Evolutionary conservation across 1,139 yeast genomes (phyloP), one percentile per base, ranked within the genome.

Genomic region (Saccharomyces pastorianus): DNA sequence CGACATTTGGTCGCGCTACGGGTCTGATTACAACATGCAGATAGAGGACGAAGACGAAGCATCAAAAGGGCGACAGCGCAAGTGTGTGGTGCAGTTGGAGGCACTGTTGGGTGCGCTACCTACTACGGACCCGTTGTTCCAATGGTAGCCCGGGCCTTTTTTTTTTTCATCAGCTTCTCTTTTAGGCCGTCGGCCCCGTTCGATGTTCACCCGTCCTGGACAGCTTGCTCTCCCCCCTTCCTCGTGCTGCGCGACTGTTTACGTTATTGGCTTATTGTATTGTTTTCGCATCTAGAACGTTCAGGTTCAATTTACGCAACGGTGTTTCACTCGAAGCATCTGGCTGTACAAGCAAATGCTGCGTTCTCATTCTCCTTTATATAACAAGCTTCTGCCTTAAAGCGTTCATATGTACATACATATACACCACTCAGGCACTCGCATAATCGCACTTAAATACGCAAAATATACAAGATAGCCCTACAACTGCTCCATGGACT

Each of bases 401-500:
- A 38, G 13, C n/a, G n/a, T 20, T 17, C 25, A 20, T 38, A 4
- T 20, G 11, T 17, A 14, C 44, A 32, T 38, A 17, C 23, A 14
- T 34, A 17, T 11, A 38, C 25, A 38, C 25, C 44, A 38, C 11
- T 6, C 42, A 8, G 25, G 20, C 42, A 6, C 23, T 38, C 23
- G 42, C 42, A 38, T 17, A 20, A 27, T n/a, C 11, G 50, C 47
- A 13, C 20, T 13, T 26, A 26, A 13, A 20, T 20, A 20, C 20
- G 27, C 17, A 25, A 42, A 11, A 27, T 17, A 51, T 20, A 34
- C 26, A 41, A 48, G 46, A 28, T 29, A 41, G 49, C 26, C 14
- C 26, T 9, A 48, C 23, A 26, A 23, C 17, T 38, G 27, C n/a
- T n/a, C 11, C 17, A 56, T 56, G 58, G 53, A 54, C 46, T 34